Percentiles rank a stretch among this genome's conserved stretches.
phyloP scores from a whole-genome alignment of 176 grass and related monocot species.

The Dendrocalamus sinicus region DNA sequence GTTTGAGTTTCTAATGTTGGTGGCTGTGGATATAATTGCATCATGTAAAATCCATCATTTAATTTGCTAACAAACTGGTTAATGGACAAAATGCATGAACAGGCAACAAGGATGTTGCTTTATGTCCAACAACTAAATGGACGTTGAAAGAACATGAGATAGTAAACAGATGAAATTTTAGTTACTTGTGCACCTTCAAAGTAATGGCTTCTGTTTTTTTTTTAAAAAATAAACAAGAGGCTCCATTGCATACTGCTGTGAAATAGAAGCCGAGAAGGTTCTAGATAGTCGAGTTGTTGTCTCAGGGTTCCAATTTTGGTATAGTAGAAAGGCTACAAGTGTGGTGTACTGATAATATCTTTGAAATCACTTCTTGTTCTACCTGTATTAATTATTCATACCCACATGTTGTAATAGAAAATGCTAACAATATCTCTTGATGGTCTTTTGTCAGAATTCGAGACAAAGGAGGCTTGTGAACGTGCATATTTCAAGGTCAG shows the following conservation, averaged over 20 bases:
- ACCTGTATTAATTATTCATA: slow-evolving; percentile 5
- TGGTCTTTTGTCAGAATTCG: slow-evolving; percentile 69
- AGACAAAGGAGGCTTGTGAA: slow-evolving; percentile 82
- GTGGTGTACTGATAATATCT: slow-evolving; percentile 20
- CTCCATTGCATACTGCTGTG: not conserved
- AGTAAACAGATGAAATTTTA: not conserved
- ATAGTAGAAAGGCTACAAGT: not conserved
- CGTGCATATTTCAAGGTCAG: slow-evolving; percentile 91
- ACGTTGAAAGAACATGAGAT: not conserved
- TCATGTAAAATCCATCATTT: not conserved
- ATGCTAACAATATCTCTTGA: slow-evolving; percentile 42
- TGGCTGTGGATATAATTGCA: not conserved
- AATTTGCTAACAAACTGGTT: slow-evolving; percentile 14
- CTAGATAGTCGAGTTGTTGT: not conserved
- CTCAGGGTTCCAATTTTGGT: not conserved
- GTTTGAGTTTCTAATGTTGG: slow-evolving; percentile 4
- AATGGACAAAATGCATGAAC: not conserved
- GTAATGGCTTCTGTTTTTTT: not conserved
- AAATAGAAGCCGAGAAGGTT: slow-evolving; percentile 5
- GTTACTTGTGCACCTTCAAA: not conserved
- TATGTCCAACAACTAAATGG: not conserved
- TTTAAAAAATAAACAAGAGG: not conserved
- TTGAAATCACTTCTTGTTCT: not conserved
- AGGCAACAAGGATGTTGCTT: not conserved
- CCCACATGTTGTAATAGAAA: not conserved